phyloP scores from a whole-genome alignment of 208 protist genomes.

The Leptomonas pyrrhocoris region DNA sequence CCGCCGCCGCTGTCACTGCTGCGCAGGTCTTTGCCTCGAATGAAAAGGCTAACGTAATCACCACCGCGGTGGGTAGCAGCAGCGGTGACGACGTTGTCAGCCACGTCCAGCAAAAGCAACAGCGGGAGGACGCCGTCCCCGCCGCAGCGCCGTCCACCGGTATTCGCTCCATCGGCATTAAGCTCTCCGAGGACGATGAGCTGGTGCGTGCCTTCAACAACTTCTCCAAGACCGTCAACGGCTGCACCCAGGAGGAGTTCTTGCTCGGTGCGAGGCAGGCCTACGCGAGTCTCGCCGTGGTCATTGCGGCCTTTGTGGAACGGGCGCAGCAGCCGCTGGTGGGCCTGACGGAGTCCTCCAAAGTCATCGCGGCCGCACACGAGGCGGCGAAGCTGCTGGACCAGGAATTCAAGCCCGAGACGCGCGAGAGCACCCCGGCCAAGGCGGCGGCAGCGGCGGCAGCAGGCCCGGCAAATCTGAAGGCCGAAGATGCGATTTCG shows the following conservation, averaged over 20 bases:
- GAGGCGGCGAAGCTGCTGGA: conserved; percentile 37
- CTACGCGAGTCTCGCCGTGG: conserved; percentile 60
- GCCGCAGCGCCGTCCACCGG: not conserved
- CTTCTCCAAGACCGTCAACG: conserved; percentile 48
- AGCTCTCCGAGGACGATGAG: conserved; percentile 39
- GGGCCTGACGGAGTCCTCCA: conserved; percentile 28
- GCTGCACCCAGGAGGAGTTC: conserved; percentile 66
- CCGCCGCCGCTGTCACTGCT: conserved; percentile 19
- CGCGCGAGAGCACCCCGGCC: not conserved
- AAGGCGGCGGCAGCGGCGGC: not conserved
- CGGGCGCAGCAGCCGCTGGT: conserved; percentile 25
- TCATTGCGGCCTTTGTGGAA: conserved; percentile 40
- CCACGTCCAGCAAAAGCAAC: conserved; percentile 3
- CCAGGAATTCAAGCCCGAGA: conserved; percentile 23
- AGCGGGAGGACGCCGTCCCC: conserved; percentile 11
- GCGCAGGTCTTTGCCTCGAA: conserved; percentile 23
- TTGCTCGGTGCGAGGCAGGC: conserved; percentile 67
- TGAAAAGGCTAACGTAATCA: not conserved
- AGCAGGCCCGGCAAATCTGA: not conserved
- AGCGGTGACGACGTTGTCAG: conserved; percentile 6
- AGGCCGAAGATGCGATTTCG: not conserved
- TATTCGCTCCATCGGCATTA: conserved; percentile 36
- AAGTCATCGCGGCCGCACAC: conserved; percentile 25
- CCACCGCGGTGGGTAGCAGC: conserved; percentile 1
- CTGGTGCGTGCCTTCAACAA: conserved; percentile 51